phyloP scores from a whole-genome alignment of 2,329 filamentous ascomycete genomes.

The Ceratocystis harringtonii region DNA sequence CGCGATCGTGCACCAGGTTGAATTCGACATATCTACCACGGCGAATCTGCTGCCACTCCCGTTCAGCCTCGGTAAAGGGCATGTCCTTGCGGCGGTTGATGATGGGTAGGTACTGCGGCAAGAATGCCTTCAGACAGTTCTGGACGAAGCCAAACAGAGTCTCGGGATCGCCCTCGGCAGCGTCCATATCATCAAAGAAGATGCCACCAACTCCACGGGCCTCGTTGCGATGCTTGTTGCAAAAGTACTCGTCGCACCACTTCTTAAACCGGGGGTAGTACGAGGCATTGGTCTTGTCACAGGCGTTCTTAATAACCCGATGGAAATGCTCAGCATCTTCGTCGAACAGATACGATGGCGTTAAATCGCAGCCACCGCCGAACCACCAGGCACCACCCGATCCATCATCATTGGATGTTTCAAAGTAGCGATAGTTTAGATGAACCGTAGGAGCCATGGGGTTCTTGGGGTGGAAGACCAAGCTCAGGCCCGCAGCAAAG shows the following conservation, averaged over 20 bases:
- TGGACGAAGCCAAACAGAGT: slow-evolving; percentile 81
- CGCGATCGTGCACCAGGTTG: slow-evolving; percentile 91
- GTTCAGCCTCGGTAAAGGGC: slow-evolving; percentile 72
- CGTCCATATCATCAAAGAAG: slow-evolving; percentile 96
- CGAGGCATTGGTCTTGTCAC: slow-evolving; percentile 78
- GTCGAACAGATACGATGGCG: slow-evolving; percentile 85
- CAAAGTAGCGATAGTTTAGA: slow-evolving; percentile 97
- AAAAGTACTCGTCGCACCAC: slow-evolving; percentile 98
- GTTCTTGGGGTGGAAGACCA: slow-evolving; percentile 87
- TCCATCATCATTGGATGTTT: slow-evolving; percentile 76
- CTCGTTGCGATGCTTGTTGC: slow-evolving; percentile 80
- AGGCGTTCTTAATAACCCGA: slow-evolving; percentile 77
- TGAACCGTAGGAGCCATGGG: slow-evolving; percentile 97
- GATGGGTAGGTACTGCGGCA: slow-evolving; percentile 84
- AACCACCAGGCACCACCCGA: slow-evolving; percentile 91
- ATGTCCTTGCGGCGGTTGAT: slow-evolving; percentile 79
- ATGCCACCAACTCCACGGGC: slow-evolving; percentile 82
- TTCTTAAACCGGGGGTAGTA: slow-evolving; percentile 94
- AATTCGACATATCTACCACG: slow-evolving; percentile 97
- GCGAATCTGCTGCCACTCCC: slow-evolving; percentile 91
- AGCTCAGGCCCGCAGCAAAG: slow-evolving; percentile 83
- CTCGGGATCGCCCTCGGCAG: slow-evolving; percentile 70
- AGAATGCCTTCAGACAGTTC: slow-evolving; percentile 70
- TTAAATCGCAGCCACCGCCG: slow-evolving; percentile 86
- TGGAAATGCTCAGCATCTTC: slow-evolving; percentile 98